Evolutionary conservation across 495 filamentous ascomycete species (phyloP).

Genomic region (Terfezia claveryi): DNA sequence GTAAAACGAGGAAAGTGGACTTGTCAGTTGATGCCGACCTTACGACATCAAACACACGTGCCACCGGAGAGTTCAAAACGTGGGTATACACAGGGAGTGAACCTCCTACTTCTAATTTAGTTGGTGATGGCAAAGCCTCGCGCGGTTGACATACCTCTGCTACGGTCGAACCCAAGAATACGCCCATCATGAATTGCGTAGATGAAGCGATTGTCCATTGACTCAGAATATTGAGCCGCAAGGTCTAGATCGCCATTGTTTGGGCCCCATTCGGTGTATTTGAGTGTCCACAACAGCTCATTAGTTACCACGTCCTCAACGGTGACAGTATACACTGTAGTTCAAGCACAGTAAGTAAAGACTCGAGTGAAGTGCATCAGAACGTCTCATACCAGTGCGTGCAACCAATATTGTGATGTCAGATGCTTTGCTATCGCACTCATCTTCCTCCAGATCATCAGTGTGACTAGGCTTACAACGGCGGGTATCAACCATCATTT

Average conservation of each 20-base stretch:
- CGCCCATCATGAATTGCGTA: slow-evolving; percentile 73
- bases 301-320: slow-evolving; percentile 59
- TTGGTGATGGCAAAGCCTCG: no score
- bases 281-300: slow-evolving; percentile 67
- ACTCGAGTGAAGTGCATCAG: not conserved
- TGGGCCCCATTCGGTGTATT: slow-evolving; percentile 83
- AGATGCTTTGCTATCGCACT: slow-evolving; percentile 36
- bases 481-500: slow-evolving; percentile 28
- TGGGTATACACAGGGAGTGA: slow-evolving; percentile 31
- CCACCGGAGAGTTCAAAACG: slow-evolving; percentile 63
- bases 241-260: slow-evolving; percentile 84
- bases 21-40: slow-evolving; percentile 35
- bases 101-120: no score
- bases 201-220: slow-evolving; percentile 74
- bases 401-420: slow-evolving; percentile 19
- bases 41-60: slow-evolving; percentile 75
- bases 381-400: slow-evolving; percentile 16
- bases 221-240: slow-evolving; percentile 50
- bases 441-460: slow-evolving; percentile 37
- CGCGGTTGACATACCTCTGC: not conserved
- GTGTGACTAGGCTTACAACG: slow-evolving; percentile 34
- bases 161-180: slow-evolving; percentile 49
- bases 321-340: slow-evolving; percentile 62
- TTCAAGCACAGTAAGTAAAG: not conserved
- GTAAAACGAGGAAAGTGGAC: slow-evolving; percentile 50